A percentile compares a stretch with the other conserved stretches of the same genome.
Evolutionary conservation across 2,329 filamentous ascomycete species (phyloP).

Genomic region (Metarhizium brunneum): DNA sequence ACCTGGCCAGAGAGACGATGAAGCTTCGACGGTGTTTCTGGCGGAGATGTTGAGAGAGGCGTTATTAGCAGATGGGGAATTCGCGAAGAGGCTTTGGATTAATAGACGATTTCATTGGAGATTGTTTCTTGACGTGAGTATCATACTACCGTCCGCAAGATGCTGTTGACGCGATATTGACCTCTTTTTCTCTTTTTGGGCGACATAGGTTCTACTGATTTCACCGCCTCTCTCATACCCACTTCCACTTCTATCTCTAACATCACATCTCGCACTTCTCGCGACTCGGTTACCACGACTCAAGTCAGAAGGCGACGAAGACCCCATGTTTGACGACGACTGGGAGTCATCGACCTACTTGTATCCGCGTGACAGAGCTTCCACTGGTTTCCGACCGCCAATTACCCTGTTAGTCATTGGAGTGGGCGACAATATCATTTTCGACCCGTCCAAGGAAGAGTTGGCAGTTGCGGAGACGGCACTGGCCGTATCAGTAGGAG

Average conservation of each 20-base stretch:
- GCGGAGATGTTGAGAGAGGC: constrained; percentile 84
- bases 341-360: constrained; percentile 78
- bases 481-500: constrained; percentile 71
- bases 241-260: constrained; percentile 82
- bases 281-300: constrained; percentile 75
- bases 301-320: constrained; percentile 85
- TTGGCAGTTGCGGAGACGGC: constrained; percentile 87
- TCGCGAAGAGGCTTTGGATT: constrained; percentile 69
- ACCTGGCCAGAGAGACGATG: constrained; percentile 82
- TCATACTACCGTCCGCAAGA: neutral
- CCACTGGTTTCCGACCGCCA: constrained; percentile 52
- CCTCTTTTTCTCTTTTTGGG: constrained; percentile 4
- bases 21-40: constrained; percentile 79
- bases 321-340: constrained; percentile 96
- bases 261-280: constrained; percentile 86
- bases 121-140: constrained; percentile 79
- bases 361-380: constrained; percentile 47
- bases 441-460: constrained; percentile 87
- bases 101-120: constrained; percentile 94
- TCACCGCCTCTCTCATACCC: constrained; percentile 92
- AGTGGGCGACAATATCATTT: constrained; percentile 81
- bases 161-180: neutral
- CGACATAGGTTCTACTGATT: constrained; percentile 70
- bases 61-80: constrained; percentile 61
- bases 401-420: constrained; percentile 86